Evolutionary conservation across 352 stramenopile species (phyloP), one percentile per base, ranked within the genome.

Genomic region (Pythium plurisporium): DNA sequence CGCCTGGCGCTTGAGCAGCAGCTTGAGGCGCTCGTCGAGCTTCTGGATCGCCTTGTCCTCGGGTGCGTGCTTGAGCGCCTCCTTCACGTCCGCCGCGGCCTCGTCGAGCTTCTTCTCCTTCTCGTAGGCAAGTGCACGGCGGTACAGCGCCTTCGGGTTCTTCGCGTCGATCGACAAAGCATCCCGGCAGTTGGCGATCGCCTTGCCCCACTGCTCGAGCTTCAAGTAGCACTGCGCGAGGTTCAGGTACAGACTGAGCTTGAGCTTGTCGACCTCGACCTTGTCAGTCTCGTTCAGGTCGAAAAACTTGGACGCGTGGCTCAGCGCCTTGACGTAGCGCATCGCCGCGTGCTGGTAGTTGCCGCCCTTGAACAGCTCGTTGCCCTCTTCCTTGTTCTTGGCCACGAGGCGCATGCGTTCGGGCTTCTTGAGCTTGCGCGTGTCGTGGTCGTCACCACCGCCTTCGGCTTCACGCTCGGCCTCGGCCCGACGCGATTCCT

Each of bases 371-470:
- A 97, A 98, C 2, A 98, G 81, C 59, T 97, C 90, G 42, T 89
- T 98, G 57, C 91, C 93, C 61, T 98, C 93, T 33, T 98, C 91
- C 76, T 98, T 98, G 72, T 98, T 98, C 67, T 96, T 96, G 25
- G 78, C 67, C 29, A 97, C 87, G 56, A 97, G 86, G n/a, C 89
- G 76, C 89, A 98, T 97, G 40, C 91, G 87, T 45, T 97, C 89
- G 15, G 83, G 80, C 58, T 96, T 97, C 56, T 92, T 95, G 4
- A 98, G 86, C 66, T 97, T 97, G 40, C 91, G 83, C 12, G 76
- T 89, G 62, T 98, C 91, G 68, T 97, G 87, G 71, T 97, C 91
- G 44, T 97, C 91, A 27, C 96, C 79, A 48, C 69, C 63, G 29
- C 81, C 80, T 4, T 89, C 81, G 25, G 75, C 70, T 37, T 84